Base-by-base conservation (phyloP, 2,329 filamentous ascomycete species). In the Penicillium concentricum region DNA sequence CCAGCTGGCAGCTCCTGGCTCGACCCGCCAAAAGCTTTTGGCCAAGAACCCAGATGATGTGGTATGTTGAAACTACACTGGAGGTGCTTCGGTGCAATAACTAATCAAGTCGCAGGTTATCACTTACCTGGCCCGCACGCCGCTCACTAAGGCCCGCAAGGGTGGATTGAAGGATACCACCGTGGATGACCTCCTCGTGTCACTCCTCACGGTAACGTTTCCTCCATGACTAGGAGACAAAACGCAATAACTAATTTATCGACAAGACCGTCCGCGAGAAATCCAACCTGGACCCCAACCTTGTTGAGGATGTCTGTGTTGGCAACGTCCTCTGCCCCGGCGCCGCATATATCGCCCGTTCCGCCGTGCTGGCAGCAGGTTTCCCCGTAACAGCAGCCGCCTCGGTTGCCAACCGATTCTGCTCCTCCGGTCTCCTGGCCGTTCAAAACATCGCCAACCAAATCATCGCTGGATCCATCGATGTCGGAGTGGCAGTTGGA, bases 391-490 rank as follows among this genome's bases (percentile, higher is more conserved):
- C 84, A 18, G 84, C 91, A 9, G 88, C 91, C 28, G 88, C 92
- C 55, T 91, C 90, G 72, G 86, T 88, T 52, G 80, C 95, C 71
- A 97, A 96, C 82, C 83, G 92, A 65, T 92, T 96, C 80, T 97
- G 92, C 80, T 93, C 90, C 3, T 92, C 88, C 13, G 92, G 92
- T 26, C 83, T 97, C 41, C 90, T 96, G 74, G 91, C 92, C 20
- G 91, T 90, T 70, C 89, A 94, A 62, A 92, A 96, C 72, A 87
- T 97, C 67, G 92, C 92, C 62, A 95, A 96, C 80, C 90, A 91
- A 72, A 97, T 97, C 79, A 85, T 83, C 66, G 73, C 85, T 13
- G 92, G 92, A 69, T 95, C 94, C 84, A 97, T 97, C 71, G 92
- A 96, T 69, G 77, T 97, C 54, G 92, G 92, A 65, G 85, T 97